A percentile compares a stretch with the other conserved stretches of the same genome.
Conservation (phyloP, 371 early-diverging fungal species). For the Mucor piriformis region DNA sequence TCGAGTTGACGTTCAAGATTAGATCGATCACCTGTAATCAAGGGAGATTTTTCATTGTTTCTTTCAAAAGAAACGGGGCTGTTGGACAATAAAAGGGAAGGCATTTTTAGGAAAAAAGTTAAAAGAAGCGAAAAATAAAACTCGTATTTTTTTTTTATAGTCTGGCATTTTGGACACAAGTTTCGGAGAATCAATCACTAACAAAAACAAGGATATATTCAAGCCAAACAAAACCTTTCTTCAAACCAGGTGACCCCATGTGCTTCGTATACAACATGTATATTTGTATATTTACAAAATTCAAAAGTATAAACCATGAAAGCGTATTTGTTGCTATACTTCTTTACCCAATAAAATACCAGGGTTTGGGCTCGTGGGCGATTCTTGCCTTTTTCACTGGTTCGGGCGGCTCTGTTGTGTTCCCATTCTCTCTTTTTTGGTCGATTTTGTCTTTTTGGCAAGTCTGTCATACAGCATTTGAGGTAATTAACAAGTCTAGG, state of each 20-base stretch:
- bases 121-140: neutral
- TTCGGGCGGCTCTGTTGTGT: no score
- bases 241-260: constrained; percentile 20
- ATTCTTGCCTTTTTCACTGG: no score
- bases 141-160: constrained; percentile 6
- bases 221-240: constrained; percentile 11
- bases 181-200: neutral
- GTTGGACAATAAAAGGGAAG: constrained; percentile 9
- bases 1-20: constrained; percentile 10
- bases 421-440: no score
- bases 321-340: neutral
- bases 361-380: no score
- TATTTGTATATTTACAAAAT: neutral
- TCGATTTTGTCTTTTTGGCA: no score
- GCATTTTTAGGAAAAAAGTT: constrained; percentile 7
- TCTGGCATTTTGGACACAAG: neutral
- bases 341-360: no score
- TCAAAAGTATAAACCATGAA: neutral
- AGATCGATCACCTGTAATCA: neutral
- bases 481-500: no score
- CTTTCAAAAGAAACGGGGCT: neutral
- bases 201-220: constrained; percentile 1
- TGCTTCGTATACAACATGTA: constrained; percentile 4
- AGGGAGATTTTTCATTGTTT: constrained; percentile 3
- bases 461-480: no score